phyloP scores from a whole-genome alignment of 192 early-diverging fungal genomes.

The Mortierella claussenii region DNA sequence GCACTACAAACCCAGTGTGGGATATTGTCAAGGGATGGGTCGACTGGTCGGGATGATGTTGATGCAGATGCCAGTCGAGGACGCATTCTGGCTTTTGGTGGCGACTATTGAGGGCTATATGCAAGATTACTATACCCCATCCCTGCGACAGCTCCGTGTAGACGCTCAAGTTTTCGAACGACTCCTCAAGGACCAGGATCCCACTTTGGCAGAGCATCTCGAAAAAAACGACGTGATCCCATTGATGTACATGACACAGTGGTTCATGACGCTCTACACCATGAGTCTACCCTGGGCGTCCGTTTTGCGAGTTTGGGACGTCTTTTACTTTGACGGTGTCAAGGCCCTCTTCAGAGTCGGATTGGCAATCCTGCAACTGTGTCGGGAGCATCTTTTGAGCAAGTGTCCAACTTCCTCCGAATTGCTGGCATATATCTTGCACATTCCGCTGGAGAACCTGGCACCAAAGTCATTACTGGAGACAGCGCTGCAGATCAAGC shows the following conservation, averaged over 20 bases:
- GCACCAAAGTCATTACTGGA: conserved; percentile 74
- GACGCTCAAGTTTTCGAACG: conserved; percentile 88
- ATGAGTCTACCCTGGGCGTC: conserved; percentile 88
- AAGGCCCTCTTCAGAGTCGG: conserved; percentile 88
- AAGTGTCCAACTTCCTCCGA: conserved; percentile 83
- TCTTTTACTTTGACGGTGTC: conserved; percentile 85
- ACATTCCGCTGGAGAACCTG: conserved; percentile 76
- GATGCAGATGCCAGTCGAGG: conserved; percentile 87
- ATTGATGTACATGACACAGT: conserved; percentile 92
- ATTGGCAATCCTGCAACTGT: conserved; percentile 76
- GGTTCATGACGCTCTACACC: conserved; percentile 95
- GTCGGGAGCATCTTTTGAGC: conserved; percentile 71
- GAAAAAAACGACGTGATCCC: conserved; percentile 81
- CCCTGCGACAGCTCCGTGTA: conserved; percentile 77
- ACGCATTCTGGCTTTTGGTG: conserved; percentile 90
- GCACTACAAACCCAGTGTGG: conserved; percentile 83
- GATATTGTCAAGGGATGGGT: conserved; percentile 98
- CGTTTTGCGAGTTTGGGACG: conserved; percentile 92
- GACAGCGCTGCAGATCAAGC: conserved; percentile 73
- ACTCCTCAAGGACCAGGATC: conserved; percentile 74
- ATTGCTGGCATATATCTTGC: conserved; percentile 78
- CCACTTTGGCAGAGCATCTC: conserved; percentile 76
- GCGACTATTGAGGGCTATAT: conserved; percentile 78
- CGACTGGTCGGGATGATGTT: conserved; percentile 91
- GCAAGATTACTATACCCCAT: conserved; percentile 82